These are phyloP conservation scores for Coelastrella sp. DNA, from an alignment of 139 green algal genomes.

Conservation along the genomic window DNA sequence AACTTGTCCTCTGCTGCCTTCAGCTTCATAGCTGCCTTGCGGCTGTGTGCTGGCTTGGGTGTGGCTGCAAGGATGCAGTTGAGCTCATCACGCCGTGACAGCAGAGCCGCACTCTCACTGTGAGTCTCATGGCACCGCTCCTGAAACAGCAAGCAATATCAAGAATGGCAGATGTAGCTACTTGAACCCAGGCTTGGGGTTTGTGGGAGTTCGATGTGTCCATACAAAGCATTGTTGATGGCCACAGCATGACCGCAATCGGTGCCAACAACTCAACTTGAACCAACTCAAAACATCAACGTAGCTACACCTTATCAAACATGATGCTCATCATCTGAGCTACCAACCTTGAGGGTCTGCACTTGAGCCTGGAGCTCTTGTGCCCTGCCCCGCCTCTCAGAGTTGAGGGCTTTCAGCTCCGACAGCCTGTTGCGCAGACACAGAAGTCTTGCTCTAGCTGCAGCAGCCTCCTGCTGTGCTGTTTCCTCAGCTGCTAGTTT, in stretches of 20 bases:
- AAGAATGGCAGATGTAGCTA: no score
- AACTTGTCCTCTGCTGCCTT: neutral
- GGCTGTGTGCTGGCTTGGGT: conserved; percentile 24
- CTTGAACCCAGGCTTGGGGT: no score
- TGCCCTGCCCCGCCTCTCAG: conserved; percentile 12
- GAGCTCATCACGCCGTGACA: conserved; percentile 18
- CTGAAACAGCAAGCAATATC: neutral
- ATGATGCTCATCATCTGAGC: no score
- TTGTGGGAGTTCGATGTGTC: no score
- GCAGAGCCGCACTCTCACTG: neutral
- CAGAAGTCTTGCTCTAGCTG: neutral
- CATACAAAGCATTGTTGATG: no score
- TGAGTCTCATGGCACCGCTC: neutral
- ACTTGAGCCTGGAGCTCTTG: conserved; percentile 14
- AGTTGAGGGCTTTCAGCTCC: conserved; percentile 50
- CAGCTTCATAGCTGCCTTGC: neutral
- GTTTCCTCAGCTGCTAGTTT: conserved; percentile 37
- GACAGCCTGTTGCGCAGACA: conserved; percentile 39
- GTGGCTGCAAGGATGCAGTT: neutral
- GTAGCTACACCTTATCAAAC: no score
- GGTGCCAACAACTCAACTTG: no score
- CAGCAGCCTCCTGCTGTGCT: conserved; percentile 26
- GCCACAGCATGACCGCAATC: no score
- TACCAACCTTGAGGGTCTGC: neutral
- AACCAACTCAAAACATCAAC: no score